These are phyloP conservation scores for Leavenworthia alabamica DNA, from an alignment of 345 rosid species.

Conservation along the genomic window DNA sequence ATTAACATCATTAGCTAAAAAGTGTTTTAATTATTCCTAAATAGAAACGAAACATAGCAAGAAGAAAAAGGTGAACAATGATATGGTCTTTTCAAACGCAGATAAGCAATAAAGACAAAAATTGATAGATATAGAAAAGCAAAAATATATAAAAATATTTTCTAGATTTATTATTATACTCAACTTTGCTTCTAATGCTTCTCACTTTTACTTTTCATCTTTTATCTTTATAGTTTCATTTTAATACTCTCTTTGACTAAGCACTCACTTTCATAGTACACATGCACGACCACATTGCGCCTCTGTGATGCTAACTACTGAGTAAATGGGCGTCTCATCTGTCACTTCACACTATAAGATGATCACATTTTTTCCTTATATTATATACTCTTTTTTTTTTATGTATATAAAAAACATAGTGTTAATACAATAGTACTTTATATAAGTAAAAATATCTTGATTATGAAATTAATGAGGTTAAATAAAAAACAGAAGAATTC, in stretches of 20 bases:
- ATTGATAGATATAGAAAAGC: no score
- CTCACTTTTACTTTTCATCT: not conserved
- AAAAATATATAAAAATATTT: no score
- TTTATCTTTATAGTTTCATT: not conserved
- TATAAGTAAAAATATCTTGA: not conserved
- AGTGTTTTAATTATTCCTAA: not conserved
- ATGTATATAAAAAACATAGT: not conserved
- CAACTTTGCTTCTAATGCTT: slow-evolving; percentile 17
- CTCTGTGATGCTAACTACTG: slow-evolving; percentile 12
- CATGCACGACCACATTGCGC: slow-evolving; percentile 27
- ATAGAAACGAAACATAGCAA: not conserved
- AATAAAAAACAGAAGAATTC: not conserved
- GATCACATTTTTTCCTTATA: not conserved
- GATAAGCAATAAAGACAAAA: slow-evolving; percentile 27
- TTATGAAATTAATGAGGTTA: slow-evolving; percentile 1
- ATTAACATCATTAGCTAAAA: not conserved
- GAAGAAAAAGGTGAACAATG: slow-evolving; percentile 12
- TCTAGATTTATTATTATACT: not conserved
- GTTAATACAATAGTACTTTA: not conserved
- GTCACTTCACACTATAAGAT: slow-evolving; percentile 21
- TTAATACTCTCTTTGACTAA: slow-evolving; percentile 28
- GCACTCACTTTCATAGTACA: slow-evolving; percentile 34
- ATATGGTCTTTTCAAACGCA: slow-evolving; percentile 19
- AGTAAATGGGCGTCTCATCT: slow-evolving; percentile 24
- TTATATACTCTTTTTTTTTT: not conserved